Evolutionary conservation across 768 basidiomycete genomes (phyloP).

Genomic region (Hortiboletus flavorubellus): DNA sequence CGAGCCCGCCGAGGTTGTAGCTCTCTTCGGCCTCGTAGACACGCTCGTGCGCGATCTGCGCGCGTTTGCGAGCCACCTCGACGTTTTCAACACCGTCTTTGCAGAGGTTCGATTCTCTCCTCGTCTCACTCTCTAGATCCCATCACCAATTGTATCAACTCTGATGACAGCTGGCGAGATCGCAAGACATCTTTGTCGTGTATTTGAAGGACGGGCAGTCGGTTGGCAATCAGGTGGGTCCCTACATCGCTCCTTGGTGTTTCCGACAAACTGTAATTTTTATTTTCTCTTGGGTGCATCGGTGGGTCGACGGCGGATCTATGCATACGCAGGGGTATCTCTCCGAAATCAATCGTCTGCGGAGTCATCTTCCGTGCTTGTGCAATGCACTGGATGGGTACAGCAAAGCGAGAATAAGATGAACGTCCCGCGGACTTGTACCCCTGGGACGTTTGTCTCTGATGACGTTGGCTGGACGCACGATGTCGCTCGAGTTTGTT

Average conservation of each 20-base stretch:
- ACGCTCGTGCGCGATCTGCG: slow-evolving; percentile 9
- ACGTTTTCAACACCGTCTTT: slow-evolving; percentile 11
- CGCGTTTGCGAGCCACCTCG: slow-evolving; percentile 2
- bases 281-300: background rate
- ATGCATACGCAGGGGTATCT: slow-evolving; percentile 9
- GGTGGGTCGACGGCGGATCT: background rate
- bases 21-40: background rate
- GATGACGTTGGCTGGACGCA: no score
- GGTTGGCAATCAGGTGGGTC: slow-evolving; percentile 4
- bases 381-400: slow-evolving; percentile 18
- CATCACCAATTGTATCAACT: no score
- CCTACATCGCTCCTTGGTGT: no score
- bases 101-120: slow-evolving; percentile 8
- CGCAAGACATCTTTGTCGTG: slow-evolving; percentile 16
- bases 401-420: slow-evolving; percentile 13
- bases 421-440: background rate
- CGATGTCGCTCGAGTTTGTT: no score
- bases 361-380: slow-evolving; percentile 11
- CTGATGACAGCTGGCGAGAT: slow-evolving; percentile 10
- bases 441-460: no score
- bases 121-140: no score
- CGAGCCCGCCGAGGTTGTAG: background rate
- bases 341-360: slow-evolving; percentile 16
- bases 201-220: slow-evolving; percentile 23
- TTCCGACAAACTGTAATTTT: background rate